phyloP scores from a whole-genome alignment of 805 yeast genomes.

The Lipomyces orientalis region DNA sequence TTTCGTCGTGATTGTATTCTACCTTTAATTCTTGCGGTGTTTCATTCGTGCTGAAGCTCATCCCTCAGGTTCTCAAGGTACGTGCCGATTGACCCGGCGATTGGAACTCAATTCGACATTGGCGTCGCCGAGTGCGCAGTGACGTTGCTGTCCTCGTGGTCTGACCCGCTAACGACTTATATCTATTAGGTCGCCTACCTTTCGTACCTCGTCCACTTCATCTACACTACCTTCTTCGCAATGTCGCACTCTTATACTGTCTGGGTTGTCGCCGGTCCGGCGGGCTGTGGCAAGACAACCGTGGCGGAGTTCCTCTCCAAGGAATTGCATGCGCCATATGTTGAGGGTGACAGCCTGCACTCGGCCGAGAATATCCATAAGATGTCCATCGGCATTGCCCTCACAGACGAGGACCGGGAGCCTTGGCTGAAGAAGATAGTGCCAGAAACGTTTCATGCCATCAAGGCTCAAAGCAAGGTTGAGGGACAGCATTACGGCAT shows the following conservation, averaged over 20 bases:
- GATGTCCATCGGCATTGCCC: slow-evolving; percentile 80
- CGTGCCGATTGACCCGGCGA: neutral
- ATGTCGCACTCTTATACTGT: slow-evolving; percentile 23
- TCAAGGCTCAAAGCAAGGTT: slow-evolving; percentile 39
- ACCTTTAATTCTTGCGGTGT: neutral
- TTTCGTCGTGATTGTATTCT: neutral
- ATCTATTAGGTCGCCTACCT: neutral
- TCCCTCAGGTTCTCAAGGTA: neutral
- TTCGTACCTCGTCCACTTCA: neutral
- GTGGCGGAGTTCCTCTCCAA: slow-evolving; percentile 61
- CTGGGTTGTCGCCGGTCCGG: slow-evolving; percentile 80
- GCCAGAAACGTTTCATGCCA: slow-evolving; percentile 47
- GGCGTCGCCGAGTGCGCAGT: neutral
- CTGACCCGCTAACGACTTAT: neutral
- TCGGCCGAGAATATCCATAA: slow-evolving; percentile 65
- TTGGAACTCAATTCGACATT: neutral
- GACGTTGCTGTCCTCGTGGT: neutral
- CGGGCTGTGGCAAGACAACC: slow-evolving; percentile 94
- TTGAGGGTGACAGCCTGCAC: slow-evolving; percentile 77
- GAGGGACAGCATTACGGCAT: slow-evolving; percentile 49
- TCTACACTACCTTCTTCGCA: neutral
- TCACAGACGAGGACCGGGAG: slow-evolving; percentile 91
- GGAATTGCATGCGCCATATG: slow-evolving; percentile 57
- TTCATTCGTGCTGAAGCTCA: neutral
- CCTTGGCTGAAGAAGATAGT: slow-evolving; percentile 72